Percentiles rank a stretch among this genome's conserved stretches.
phyloP scores from a whole-genome alignment of 352 stramenopile genomes.

The Pythium oligandrum region DNA sequence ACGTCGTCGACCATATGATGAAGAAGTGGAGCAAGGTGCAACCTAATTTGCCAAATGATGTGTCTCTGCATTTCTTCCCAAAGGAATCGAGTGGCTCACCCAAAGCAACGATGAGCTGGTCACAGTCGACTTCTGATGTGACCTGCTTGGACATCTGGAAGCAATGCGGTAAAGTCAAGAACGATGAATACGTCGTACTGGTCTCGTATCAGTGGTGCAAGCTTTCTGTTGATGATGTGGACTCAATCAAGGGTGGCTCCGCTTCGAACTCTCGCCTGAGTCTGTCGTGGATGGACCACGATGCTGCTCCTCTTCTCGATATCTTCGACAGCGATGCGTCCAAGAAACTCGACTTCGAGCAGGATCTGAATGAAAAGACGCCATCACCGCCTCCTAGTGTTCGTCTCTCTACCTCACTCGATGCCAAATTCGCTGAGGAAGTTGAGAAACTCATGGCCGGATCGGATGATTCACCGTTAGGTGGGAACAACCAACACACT shows the following conservation, averaged over 20 bases:
- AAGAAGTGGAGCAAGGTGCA: constrained; percentile 66
- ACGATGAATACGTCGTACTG: constrained; percentile 66
- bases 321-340: not conserved
- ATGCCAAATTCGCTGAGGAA: not conserved
- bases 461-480: no score
- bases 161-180: constrained; percentile 46
- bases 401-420: no score
- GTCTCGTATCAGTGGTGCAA: constrained; percentile 56
- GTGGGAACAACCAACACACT: no score
- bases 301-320: constrained; percentile 2
- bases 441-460: no score
- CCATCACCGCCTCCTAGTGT: constrained; percentile 7
- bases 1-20: constrained; percentile 74
- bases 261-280: not conserved
- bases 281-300: not conserved
- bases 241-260: not conserved
- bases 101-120: constrained; percentile 22
- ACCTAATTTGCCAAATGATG: constrained; percentile 16
- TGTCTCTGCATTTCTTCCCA: constrained; percentile 52
- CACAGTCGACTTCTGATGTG: constrained; percentile 30
- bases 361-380: constrained; percentile 8
- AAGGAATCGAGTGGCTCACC: constrained; percentile 21
- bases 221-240: not conserved
- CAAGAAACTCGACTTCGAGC: constrained; percentile 15
- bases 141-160: constrained; percentile 79